Evolutionary conservation across 2,329 filamentous ascomycete species (phyloP).

Genomic region (Penicillium sp.): DNA sequence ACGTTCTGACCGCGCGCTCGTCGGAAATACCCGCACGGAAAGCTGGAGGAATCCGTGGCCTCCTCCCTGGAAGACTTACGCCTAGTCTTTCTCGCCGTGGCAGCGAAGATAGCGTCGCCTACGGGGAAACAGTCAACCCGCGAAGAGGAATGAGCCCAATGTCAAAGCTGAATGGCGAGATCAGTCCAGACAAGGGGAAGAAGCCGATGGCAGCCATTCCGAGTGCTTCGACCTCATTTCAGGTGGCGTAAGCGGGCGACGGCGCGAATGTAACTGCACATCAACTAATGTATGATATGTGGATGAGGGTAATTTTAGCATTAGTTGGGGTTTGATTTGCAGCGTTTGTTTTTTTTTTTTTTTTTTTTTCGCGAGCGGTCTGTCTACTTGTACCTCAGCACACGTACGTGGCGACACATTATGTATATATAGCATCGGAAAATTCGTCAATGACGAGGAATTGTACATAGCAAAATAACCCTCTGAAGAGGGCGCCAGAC

Average conservation of each 20-base stretch:
- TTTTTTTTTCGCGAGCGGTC: not conserved
- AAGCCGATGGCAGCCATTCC: conserved; percentile 16
- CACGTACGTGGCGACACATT: not conserved
- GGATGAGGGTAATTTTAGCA: not conserved
- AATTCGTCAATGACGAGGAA: not conserved
- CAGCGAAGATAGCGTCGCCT: conserved; percentile 47
- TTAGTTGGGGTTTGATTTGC: conserved; percentile 3
- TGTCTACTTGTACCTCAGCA: not conserved
- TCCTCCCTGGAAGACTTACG: conserved; percentile 45
- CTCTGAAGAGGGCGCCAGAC: too few relatives aligned
- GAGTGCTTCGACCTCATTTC: conserved; percentile 25
- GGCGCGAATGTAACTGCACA: conserved; percentile 10
- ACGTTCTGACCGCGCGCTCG: conserved; percentile 82
- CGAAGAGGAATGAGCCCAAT: conserved; percentile 32
- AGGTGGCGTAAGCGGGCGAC: conserved; percentile 23
- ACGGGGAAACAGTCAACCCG: conserved; percentile 35
- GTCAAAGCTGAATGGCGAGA: conserved; percentile 34
- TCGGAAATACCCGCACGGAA: conserved; percentile 63
- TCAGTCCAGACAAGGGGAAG: conserved; percentile 28
- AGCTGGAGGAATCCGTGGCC: conserved; percentile 57
- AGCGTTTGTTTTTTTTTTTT: conserved; percentile 5
- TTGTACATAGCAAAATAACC: conserved; percentile 1
- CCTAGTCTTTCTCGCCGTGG: conserved; percentile 44
- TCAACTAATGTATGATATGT: conserved; percentile 4
- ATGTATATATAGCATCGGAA: not conserved